A percentile compares a stretch with the other conserved stretches of the same genome.
These are phyloP conservation scores for Avena atlantica DNA, from an alignment of 176 grass and related monocot genomes.

Conservation along the genomic window DNA sequence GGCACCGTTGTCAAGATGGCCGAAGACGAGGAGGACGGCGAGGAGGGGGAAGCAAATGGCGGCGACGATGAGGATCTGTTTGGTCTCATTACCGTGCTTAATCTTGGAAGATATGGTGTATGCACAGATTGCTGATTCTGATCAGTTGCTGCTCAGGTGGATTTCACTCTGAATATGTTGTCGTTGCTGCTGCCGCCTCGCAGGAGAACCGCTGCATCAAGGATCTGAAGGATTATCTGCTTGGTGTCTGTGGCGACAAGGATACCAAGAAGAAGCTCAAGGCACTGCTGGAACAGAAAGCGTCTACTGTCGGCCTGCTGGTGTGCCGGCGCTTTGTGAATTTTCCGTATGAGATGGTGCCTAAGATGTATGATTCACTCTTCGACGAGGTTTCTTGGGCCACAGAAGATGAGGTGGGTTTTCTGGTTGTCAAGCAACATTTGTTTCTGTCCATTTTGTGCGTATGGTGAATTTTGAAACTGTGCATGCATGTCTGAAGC, in stretches of 20 bases:
- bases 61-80: conserved; percentile 61
- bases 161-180: conserved; percentile 1
- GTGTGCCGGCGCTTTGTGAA: conserved; percentile 85
- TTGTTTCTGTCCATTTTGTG: background rate
- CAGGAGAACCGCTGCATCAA: conserved; percentile 74
- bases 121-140: background rate
- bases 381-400: conserved; percentile 96
- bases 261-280: conserved; percentile 67
- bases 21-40: conserved; percentile 44
- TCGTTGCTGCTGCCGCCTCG: background rate
- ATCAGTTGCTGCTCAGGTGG: background rate
- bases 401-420: conserved; percentile 88
- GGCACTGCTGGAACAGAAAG: conserved; percentile 61
- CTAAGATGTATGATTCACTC: conserved; percentile 78
- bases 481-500: conserved; percentile 47
- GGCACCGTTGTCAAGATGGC: conserved; percentile 92
- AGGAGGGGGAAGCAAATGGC: conserved; percentile 12
- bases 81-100: conserved; percentile 76
- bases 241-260: conserved; percentile 58
- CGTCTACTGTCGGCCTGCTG: conserved; percentile 59
- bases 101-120: conserved; percentile 68
- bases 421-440: background rate
- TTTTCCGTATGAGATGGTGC: conserved; percentile 81
- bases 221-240: conserved; percentile 72
- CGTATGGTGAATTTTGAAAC: background rate